Evolutionary conservation across 176 grass and related monocot genomes (phyloP).

Genomic region (Alloteropsis semialata): DNA sequence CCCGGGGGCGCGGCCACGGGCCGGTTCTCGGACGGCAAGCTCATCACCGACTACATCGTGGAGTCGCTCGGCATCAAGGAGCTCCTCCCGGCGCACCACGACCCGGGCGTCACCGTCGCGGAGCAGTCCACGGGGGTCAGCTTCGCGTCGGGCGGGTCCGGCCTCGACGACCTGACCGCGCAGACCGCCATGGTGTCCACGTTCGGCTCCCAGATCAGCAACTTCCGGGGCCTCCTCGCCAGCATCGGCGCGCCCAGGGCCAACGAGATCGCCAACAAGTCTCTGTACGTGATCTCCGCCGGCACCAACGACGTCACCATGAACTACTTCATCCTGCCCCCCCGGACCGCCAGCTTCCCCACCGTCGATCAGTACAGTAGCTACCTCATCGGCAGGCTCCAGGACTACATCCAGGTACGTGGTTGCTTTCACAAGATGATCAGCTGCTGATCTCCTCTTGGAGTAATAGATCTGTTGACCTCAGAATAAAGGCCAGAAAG

Average conservation of each 20-base stretch:
- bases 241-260: slow-evolving; percentile 28
- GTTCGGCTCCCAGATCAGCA: slow-evolving; percentile 37
- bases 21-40: slow-evolving; percentile 65
- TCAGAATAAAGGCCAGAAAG: not conserved
- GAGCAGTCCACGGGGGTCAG: slow-evolving; percentile 50
- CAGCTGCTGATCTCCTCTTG: no score
- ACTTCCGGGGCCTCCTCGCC: slow-evolving; percentile 42
- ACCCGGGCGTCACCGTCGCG: not conserved
- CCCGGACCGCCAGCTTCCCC: slow-evolving; percentile 15
- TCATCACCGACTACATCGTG: slow-evolving; percentile 66
- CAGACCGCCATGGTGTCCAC: slow-evolving; percentile 18
- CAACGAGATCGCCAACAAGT: slow-evolving; percentile 32
- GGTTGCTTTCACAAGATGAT: not conserved
- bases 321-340: slow-evolving; percentile 35
- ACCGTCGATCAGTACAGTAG: slow-evolving; percentile 37
- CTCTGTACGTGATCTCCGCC: slow-evolving; percentile 43
- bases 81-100: slow-evolving; percentile 48
- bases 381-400: slow-evolving; percentile 43
- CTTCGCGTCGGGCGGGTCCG: slow-evolving; percentile 71
- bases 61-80: slow-evolving; percentile 55
- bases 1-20: slow-evolving; percentile 40
- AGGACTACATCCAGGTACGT: slow-evolving; percentile 40
- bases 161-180: slow-evolving; percentile 64
- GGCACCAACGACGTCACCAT: slow-evolving; percentile 67
- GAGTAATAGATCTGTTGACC: not conserved